A percentile compares a stretch with the other conserved stretches of the same genome.
Conservation (phyloP, 2,329 filamentous ascomycete species). For the Trichoderma atrobrunneum region DNA sequence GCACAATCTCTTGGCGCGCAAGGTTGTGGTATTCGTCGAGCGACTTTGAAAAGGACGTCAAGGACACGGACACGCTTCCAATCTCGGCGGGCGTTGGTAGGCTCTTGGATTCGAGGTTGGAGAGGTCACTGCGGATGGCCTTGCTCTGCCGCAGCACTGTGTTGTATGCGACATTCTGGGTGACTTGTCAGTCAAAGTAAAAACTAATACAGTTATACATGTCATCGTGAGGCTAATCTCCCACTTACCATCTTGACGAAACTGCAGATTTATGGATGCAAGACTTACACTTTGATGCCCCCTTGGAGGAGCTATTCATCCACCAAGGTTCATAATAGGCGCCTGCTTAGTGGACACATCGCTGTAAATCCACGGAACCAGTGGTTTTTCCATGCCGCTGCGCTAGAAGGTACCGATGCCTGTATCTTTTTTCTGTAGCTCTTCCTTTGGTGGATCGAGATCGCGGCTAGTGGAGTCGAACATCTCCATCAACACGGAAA, state of each 20-base stretch:
- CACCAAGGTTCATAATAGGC: not conserved
- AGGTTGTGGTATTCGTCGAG: slow-evolving; percentile 88
- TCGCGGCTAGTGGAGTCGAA: not conserved
- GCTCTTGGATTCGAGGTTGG: slow-evolving; percentile 63
- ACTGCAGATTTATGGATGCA: not conserved
- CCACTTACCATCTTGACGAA: slow-evolving; percentile 8
- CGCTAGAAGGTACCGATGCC: not conserved
- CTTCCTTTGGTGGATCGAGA: not conserved
- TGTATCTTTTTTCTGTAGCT: not conserved
- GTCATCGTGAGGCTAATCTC: not conserved
- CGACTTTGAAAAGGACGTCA: slow-evolving; percentile 79
- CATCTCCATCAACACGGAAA: not conserved
- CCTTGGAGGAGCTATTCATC: slow-evolving; percentile 7
- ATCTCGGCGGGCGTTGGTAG: slow-evolving; percentile 55
- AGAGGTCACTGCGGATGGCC: slow-evolving; percentile 72
- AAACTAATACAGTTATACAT: not conserved
- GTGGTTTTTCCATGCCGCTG: slow-evolving; percentile 17
- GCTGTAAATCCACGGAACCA: slow-evolving; percentile 3
- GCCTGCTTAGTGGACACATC: slow-evolving; percentile 25
- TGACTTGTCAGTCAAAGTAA: not conserved
- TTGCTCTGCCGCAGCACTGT: slow-evolving; percentile 81
- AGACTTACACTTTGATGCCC: not conserved
- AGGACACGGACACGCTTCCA: slow-evolving; percentile 73
- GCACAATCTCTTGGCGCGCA: slow-evolving; percentile 83
- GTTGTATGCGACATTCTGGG: slow-evolving; percentile 79